phyloP scores from a whole-genome alignment of 495 filamentous ascomycete species.

The Aspergillus olivimuriae region DNA sequence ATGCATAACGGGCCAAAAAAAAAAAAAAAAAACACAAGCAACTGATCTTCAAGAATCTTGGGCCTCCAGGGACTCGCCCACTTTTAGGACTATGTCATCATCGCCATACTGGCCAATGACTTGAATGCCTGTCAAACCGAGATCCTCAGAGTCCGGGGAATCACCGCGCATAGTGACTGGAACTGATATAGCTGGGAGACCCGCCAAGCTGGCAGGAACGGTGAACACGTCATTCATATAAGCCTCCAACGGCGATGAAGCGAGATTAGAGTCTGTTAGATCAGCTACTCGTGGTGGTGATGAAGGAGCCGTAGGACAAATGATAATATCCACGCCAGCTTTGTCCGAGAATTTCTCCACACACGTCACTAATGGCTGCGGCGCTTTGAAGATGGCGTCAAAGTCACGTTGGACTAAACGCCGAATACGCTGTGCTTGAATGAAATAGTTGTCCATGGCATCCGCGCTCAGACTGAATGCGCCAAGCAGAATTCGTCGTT shows the following conservation, averaged over 20 bases:
- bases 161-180: slow-evolving; percentile 47
- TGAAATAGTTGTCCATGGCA: slow-evolving; percentile 94
- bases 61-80: slow-evolving; percentile 33
- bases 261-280: slow-evolving; percentile 27
- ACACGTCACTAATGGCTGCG: slow-evolving; percentile 51
- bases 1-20: neutral
- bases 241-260: slow-evolving; percentile 40
- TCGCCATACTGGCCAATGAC: slow-evolving; percentile 88
- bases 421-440: slow-evolving; percentile 84
- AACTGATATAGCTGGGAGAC: slow-evolving; percentile 81
- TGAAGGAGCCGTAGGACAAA: slow-evolving; percentile 84
- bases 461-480: slow-evolving; percentile 85
- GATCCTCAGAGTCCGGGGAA: slow-evolving; percentile 17
- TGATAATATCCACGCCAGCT: slow-evolving; percentile 68
- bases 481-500: slow-evolving; percentile 78
- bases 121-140: slow-evolving; percentile 65
- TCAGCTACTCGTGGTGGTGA: slow-evolving; percentile 59
- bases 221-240: slow-evolving; percentile 96
- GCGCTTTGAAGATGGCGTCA: slow-evolving; percentile 61
- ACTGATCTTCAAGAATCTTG: neutral
- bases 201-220: slow-evolving; percentile 88
- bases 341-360: slow-evolving; percentile 13
- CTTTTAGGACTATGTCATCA: slow-evolving; percentile 52
- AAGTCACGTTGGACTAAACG: slow-evolving; percentile 82
- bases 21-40: neutral